Conservation (phyloP, 1,139 yeast species). For the Zhuliangozyma parablackwelliae region DNA sequence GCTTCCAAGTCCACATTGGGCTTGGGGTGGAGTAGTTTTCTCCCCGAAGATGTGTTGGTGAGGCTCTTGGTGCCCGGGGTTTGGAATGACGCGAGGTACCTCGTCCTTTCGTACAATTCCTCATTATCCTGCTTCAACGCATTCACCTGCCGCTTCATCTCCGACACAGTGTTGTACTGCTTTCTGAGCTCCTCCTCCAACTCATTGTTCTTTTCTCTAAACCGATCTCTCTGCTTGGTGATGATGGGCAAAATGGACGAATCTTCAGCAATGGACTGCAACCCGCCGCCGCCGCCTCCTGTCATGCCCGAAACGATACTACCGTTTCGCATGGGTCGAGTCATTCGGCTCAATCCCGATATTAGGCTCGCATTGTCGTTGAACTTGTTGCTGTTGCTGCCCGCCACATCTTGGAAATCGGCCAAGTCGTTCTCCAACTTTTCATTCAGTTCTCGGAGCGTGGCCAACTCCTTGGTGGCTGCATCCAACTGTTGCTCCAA, state of each 20-base stretch:
- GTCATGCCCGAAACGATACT: conserved; percentile 42
- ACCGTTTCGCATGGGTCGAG: conserved; percentile 23
- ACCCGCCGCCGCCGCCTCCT: conserved; percentile 16
- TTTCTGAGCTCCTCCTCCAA: conserved; percentile 77
- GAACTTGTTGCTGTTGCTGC: conserved; percentile 22
- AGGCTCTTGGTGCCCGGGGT: conserved; percentile 10
- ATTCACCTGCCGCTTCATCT: conserved; percentile 61
- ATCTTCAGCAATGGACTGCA: conserved; percentile 19
- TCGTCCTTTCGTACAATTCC: conserved; percentile 74
- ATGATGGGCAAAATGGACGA: conserved; percentile 76
- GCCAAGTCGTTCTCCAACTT: conserved; percentile 71
- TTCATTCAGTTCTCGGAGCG: conserved; percentile 41
- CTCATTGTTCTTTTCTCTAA: conserved; percentile 74
- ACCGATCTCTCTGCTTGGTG: conserved; percentile 91
- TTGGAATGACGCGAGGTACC: conserved; percentile 60
- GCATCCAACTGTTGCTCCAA: conserved; percentile 37
- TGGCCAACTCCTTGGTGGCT: conserved; percentile 30
- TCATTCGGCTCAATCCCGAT: conserved; percentile 53
- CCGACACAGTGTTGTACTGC: conserved; percentile 49
- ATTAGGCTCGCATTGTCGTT: conserved; percentile 67
- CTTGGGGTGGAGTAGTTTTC: conserved; percentile 28
- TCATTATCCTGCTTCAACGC: conserved; percentile 68
- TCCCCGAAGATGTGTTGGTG: conserved; percentile 13
- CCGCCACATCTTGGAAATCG: conserved; percentile 41
- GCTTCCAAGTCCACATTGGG: conserved; percentile 52